Percentiles rank a stretch among this genome's conserved stretches.
phyloP scores from a whole-genome alignment of 768 basidiomycete species.

The Boletus speciosus region DNA sequence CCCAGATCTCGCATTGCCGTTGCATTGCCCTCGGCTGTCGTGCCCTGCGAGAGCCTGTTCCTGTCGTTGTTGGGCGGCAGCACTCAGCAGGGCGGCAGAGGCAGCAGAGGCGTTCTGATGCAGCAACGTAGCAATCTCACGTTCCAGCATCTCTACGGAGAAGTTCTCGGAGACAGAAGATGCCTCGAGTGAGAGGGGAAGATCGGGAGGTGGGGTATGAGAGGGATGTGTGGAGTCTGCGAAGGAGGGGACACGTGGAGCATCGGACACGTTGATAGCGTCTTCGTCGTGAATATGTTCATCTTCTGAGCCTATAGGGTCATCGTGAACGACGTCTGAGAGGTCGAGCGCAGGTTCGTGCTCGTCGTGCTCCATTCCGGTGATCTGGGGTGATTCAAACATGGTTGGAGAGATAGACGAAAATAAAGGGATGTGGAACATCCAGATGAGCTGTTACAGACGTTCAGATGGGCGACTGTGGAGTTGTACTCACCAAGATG shows the following conservation, averaged over 20 bases:
- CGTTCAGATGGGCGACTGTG: not conserved
- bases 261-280: constrained; percentile 31
- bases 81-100: constrained; percentile 58
- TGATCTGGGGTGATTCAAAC: constrained; percentile 11
- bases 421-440: not conserved
- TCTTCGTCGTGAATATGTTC: constrained; percentile 31
- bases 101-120: constrained; percentile 73
- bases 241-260: constrained; percentile 30
- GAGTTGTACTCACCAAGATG: constrained; percentile 13
- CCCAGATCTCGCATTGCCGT: constrained; percentile 11
- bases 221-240: constrained; percentile 13
- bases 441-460: not conserved
- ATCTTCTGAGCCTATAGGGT: constrained; percentile 60
- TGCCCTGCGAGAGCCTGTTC: constrained; percentile 39
- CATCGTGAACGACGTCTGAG: constrained; percentile 83
- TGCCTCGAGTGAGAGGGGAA: constrained; percentile 36
- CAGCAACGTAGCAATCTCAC: constrained; percentile 70
- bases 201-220: constrained; percentile 23
- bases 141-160: constrained; percentile 71
- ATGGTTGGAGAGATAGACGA: not conserved
- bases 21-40: constrained; percentile 28
- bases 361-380: constrained; percentile 51
- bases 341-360: constrained; percentile 63
- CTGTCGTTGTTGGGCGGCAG: constrained; percentile 68
- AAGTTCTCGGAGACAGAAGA: constrained; percentile 47